Base-by-base conservation (phyloP, 148 eudicot species). In the Vaccinium myrtillus region DNA sequence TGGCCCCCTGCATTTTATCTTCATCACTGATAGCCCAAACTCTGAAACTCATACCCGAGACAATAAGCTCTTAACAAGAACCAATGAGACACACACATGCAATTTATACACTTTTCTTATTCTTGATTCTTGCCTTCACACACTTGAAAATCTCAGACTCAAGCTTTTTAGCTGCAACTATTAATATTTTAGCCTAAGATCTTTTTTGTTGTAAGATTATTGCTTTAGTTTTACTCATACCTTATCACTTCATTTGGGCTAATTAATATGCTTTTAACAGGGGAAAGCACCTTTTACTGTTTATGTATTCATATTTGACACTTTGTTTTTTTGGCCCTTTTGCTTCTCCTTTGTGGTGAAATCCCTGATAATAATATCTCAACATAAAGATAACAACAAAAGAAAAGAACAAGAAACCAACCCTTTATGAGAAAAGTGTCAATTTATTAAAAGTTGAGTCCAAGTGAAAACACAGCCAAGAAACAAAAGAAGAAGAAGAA, bases 111-210 rank as follows among this genome's bases (percentile, higher is more conserved):
- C 8, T 6, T 58, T 50, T 3, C 2, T 71, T 30, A n/a, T 61
- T 23, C 7, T 30, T 81, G 73, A 87, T 88, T 88, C 90, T 77
- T 90, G 85, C 39, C 92, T 87, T 88, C 65, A 75, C 13, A 69
- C 51, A 73, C 83, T 83, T n/a, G 71, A 83, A 84, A 86, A 55
- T 67, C 49, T 67, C 63, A 82, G 81, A 79, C 87, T 50, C 75
- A 21, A 23, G 50, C 30, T 78, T 77, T 84, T 61, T 27, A 10
- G 54, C 71, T 4, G 81, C 50, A 50, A 19, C 51, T 53, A 23
- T 18, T 18, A 6, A 27, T 21, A 3, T 5, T 81, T 39, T 54
- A 21, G 50, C 30, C 4, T 79, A 18, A 36, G 32, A 32, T 32
- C 16, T 27, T 67, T 69, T n/a, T 71, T 43, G 54, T 48, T 61